Base-by-base conservation (phyloP, 139 green algal genomes). In the Coelastrella sp. region DNA sequence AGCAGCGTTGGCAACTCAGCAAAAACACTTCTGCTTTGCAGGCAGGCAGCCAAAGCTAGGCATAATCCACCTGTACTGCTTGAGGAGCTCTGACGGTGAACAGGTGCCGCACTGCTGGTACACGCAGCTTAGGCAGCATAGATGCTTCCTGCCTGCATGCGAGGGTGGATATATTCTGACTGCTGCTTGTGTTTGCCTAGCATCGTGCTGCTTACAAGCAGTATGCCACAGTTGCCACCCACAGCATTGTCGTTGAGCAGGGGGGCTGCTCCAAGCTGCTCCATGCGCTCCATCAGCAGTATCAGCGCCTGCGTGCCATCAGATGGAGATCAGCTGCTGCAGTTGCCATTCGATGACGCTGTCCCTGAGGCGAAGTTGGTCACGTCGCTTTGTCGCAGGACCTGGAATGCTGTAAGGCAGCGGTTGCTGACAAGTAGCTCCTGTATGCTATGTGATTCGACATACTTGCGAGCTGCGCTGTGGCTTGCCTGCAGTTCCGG, bases 221-320 rank as follows among this genome's bases (percentile, higher is more conserved):
- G 85, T 23, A 90, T 58, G 58, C 73, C 85, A 19, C 73, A 83
- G 58, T 90, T 90, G 56, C 85, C 85, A 11, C 68, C 85, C 7
- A 83, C 85, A 16, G 32, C 11, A 10, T 77, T 77, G 85, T 90
- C 85, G 13, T 68, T 64, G 14, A 90, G 73, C 58, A 90, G 14
- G 2, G 85, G 85, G 5, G 85, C 74, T 61, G 74, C 73, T 7
- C 85, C 85, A 17, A 83, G 59, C 7, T 13, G n/a, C 73, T 90
- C 85, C 73, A 83, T 83, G 22, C 85, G 73, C 10, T 79, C 58
- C 58, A 83, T 75, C 16, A 86, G 76, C 54, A 32, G 65, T 16
- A 76, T 32, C 68, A 88, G 68, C 10, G 16, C 83, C 61, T 78
- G 80, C 74, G 58, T 59, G 71, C 13, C 64, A 71, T 71, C 64